phyloP scores from a whole-genome alignment of 148 eudicot genomes.

The Dianthus caryophyllus region DNA sequence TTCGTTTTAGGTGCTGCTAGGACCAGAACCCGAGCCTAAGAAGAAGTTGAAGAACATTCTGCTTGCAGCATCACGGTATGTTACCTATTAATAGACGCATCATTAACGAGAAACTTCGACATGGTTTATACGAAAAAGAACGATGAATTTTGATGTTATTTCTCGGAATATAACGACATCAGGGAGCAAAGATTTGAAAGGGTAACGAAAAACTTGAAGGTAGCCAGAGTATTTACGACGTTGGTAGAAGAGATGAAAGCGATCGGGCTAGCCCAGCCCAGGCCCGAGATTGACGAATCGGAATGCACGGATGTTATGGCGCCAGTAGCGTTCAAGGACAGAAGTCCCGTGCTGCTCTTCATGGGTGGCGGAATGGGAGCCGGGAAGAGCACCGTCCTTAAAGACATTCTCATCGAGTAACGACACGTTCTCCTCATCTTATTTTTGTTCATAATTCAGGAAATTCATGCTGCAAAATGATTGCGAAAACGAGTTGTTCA shows the following conservation, averaged over 20 bases:
- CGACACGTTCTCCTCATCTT: too few relatives aligned
- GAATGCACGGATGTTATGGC: constrained; percentile 97
- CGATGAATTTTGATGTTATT: background rate
- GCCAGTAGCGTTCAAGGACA: constrained; percentile 84
- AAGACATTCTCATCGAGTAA: constrained; percentile 97
- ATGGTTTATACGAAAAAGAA: too few relatives aligned
- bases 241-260: constrained; percentile 97
- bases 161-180: constrained; percentile 19
- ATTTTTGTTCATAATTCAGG: background rate
- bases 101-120: background rate
- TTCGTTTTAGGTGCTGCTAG: constrained; percentile 59
- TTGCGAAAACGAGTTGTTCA: background rate
- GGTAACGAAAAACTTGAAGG: constrained; percentile 87
- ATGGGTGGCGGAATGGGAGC: constrained; percentile 99
- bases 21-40: constrained; percentile 75
- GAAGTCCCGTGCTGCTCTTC: constrained; percentile 93
- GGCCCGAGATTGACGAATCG: constrained; percentile 59
- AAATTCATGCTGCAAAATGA: background rate
- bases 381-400: constrained; percentile 97
- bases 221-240: constrained; percentile 86
- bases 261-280: constrained; percentile 59
- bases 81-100: background rate
- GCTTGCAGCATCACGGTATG: constrained; percentile 87
- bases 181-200: constrained; percentile 93
- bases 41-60: constrained; percentile 92